These are phyloP conservation scores for Fraxinus floribunda DNA, from an alignment of 305 asterid species.

Conservation along the genomic window DNA sequence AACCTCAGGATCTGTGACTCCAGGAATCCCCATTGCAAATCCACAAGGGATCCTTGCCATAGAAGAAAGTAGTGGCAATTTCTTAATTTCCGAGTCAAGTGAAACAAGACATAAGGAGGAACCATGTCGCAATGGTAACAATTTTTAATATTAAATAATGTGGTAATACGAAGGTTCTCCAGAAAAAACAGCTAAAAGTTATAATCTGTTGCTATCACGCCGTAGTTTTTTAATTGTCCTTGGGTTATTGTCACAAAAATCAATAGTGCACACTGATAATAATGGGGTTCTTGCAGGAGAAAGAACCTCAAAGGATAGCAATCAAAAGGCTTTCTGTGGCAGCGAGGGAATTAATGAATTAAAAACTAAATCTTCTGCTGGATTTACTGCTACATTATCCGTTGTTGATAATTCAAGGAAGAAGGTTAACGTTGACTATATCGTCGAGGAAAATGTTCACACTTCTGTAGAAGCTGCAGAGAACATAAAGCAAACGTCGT, in stretches of 20 bases:
- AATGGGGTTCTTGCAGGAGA: conserved; percentile 66
- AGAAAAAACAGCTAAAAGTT: conserved; percentile 8
- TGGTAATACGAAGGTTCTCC: conserved; percentile 13
- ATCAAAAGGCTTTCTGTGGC: conserved; percentile 38
- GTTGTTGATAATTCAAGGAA: conserved; percentile 31
- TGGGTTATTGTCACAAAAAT: conserved; percentile 18
- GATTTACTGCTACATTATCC: conserved; percentile 33
- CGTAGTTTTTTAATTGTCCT: conserved; percentile 3
- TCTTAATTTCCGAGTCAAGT: conserved; percentile 29
- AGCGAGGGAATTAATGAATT: conserved; percentile 34
- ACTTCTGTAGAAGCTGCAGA: conserved; percentile 32
- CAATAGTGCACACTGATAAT: conserved; percentile 22
- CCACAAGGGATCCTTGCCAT: conserved; percentile 20
- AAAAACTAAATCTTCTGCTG: conserved; percentile 30
- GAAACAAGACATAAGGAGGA: conserved; percentile 35
- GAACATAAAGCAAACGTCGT: conserved; percentile 34
- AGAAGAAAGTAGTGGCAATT: conserved; percentile 32
- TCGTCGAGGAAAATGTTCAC: conserved; percentile 32
- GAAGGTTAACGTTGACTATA: conserved; percentile 30
- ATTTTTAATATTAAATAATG: conserved; percentile 24
- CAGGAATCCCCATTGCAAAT: conserved; percentile 33
- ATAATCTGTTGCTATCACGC: conserved; percentile 6
- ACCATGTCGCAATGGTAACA: conserved; percentile 44
- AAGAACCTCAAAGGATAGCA: conserved; percentile 30
- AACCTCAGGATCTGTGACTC: conserved; percentile 38